A percentile compares a stretch with the other conserved stretches of the same genome.
These are phyloP conservation scores for Echinosophora koreensis DNA, from an alignment of 306 rosid genomes.

Conservation along the genomic window DNA sequence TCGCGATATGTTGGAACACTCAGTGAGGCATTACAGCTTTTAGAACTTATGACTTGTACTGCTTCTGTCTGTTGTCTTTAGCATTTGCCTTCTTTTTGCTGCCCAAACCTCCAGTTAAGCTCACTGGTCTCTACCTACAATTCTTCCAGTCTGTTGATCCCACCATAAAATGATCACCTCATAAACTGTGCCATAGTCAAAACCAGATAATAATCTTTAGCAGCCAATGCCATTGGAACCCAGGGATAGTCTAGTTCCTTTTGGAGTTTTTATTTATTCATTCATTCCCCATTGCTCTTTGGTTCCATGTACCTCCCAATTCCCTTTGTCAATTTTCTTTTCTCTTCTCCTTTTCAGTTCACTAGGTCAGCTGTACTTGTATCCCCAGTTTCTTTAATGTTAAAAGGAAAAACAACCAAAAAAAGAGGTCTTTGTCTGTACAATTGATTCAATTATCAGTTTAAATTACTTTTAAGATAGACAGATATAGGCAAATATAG, in stretches of 20 bases:
- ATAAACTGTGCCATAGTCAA: constrained; percentile 66
- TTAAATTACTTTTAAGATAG: constrained; percentile 55
- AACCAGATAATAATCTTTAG: constrained; percentile 68
- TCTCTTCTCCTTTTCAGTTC: constrained; percentile 36
- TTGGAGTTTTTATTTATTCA: constrained; percentile 79
- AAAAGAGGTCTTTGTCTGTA: constrained; percentile 47
- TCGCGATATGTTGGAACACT: constrained; percentile 86
- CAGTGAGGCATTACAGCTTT: constrained; percentile 90
- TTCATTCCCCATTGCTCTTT: constrained; percentile 88
- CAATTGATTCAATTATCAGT: constrained; percentile 58
- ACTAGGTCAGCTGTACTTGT: constrained; percentile 57
- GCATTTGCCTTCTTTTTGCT: constrained; percentile 47
- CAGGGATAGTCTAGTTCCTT: constrained; percentile 73
- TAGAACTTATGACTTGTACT: constrained; percentile 57
- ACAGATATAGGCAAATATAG: constrained; percentile 48
- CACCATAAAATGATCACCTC: constrained; percentile 54
- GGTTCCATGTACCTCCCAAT: constrained; percentile 67
- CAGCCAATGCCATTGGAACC: constrained; percentile 67
- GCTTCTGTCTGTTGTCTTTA: constrained; percentile 46
- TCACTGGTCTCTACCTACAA: constrained; percentile 49
- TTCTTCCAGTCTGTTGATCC: constrained; percentile 59
- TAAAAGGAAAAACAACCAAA: background rate
- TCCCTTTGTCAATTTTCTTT: constrained; percentile 44
- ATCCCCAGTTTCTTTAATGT: constrained; percentile 46
- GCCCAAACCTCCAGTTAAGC: constrained; percentile 46